These are phyloP conservation scores for Corchorus olitorius DNA, from an alignment of 345 rosid species.

Conservation along the genomic window DNA sequence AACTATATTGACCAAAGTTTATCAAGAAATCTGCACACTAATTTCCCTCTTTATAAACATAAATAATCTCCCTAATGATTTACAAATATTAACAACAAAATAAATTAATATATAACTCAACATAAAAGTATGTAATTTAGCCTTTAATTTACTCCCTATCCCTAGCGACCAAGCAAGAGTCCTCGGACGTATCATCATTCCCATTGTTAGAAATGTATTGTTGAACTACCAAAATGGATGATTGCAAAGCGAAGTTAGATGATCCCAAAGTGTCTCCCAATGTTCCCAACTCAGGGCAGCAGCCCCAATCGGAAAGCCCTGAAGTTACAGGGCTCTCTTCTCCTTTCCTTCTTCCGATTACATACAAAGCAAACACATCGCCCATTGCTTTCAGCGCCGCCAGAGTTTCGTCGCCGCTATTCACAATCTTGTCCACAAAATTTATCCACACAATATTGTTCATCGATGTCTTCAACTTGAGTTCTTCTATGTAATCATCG, in stretches of 20 bases:
- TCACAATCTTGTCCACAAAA: slow-evolving; percentile 45
- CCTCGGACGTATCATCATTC: neutral
- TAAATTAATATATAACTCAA: neutral
- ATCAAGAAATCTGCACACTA: too few relatives aligned
- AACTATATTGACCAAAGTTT: too few relatives aligned
- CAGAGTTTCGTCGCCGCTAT: slow-evolving; percentile 42
- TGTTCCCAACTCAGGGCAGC: slow-evolving; percentile 55
- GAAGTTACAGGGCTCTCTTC: slow-evolving; percentile 34
- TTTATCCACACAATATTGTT: slow-evolving; percentile 20
- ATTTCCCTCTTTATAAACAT: too few relatives aligned
- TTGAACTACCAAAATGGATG: slow-evolving; percentile 68
- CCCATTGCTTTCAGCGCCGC: slow-evolving; percentile 36
- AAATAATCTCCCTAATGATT: too few relatives aligned
- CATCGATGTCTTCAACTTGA: slow-evolving; percentile 38
- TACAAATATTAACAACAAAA: too few relatives aligned
- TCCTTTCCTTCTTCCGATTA: slow-evolving; percentile 55
- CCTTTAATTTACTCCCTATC: neutral
- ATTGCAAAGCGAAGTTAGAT: slow-evolving; percentile 42
- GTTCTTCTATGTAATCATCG: slow-evolving; percentile 45
- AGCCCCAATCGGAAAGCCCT: slow-evolving; percentile 49
- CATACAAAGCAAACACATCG: slow-evolving; percentile 40
- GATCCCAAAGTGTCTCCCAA: slow-evolving; percentile 55
- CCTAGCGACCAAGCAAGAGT: neutral
- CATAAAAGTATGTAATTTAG: neutral
- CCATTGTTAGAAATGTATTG: slow-evolving; percentile 31